phyloP scores from a whole-genome alignment of 2,329 filamentous ascomycete genomes.

The Myriosclerotinia duriaeana region DNA sequence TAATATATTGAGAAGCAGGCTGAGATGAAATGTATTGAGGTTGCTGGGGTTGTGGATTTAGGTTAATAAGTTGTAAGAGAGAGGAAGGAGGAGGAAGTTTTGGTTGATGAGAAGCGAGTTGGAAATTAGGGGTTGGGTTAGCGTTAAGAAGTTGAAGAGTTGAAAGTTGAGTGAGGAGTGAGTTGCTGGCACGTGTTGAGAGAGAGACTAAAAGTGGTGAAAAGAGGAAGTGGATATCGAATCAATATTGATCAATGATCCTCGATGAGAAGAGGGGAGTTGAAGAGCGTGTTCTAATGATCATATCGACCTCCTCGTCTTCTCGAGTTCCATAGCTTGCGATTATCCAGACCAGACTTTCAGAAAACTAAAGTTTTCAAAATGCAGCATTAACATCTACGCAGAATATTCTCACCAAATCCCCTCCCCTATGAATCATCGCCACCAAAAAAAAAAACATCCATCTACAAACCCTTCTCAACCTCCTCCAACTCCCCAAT shows the following conservation, averaged over 20 bases:
- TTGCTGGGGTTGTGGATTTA: too few species aligned
- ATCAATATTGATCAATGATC: too few species aligned
- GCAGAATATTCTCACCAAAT: not conserved
- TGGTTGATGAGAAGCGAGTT: not conserved
- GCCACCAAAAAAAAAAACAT: not conserved
- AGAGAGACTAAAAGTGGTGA: not conserved
- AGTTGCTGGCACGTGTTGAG: not conserved
- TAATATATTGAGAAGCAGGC: not conserved
- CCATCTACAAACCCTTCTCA: slow-evolving; percentile 36
- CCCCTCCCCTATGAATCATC: not conserved
- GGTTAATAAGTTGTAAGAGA: not conserved
- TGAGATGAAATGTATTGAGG: not conserved
- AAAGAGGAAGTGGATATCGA: not conserved
- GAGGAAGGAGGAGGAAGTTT: not conserved
- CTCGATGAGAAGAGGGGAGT: not conserved
- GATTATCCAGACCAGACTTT: not conserved
- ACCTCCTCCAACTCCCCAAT: slow-evolving; percentile 38
- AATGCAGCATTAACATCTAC: not conserved
- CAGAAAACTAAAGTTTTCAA: not conserved
- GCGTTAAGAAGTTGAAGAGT: not conserved
- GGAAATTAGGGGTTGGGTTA: not conserved
- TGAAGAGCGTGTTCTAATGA: not conserved
- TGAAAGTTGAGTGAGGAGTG: not conserved
- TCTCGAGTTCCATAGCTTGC: not conserved
- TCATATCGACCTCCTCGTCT: not conserved